Percentiles rank a stretch among this genome's conserved stretches.
Conservation (phyloP, 257 asterid species). For the Salvia rosmarinus region DNA sequence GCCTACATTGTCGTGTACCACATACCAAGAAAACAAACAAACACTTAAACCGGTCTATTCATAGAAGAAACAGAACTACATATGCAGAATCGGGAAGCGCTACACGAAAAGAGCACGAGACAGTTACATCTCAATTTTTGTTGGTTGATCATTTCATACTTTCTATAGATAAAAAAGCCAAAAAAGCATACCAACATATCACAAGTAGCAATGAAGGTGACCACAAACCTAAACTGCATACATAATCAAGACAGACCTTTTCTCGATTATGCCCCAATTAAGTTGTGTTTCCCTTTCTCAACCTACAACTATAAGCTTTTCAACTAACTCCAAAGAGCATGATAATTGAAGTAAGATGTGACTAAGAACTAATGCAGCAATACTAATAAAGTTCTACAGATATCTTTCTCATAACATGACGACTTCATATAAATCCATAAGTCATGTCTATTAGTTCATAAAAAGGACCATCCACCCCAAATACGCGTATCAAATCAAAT, state of each 20-base stretch:
- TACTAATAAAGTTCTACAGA: background rate
- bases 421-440: background rate
- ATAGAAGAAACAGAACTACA: background rate
- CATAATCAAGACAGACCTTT: background rate
- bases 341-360: background rate
- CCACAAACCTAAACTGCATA: background rate
- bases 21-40: background rate
- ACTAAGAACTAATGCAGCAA: background rate
- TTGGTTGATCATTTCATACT: background rate
- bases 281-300: slow-evolving; percentile 8
- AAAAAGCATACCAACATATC: background rate
- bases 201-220: background rate
- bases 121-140: background rate
- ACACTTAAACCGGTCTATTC: background rate
- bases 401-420: background rate
- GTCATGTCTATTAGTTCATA: no score
- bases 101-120: background rate
- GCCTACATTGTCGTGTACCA: no score
- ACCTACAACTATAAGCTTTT: slow-evolving; percentile 23
- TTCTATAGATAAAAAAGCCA: background rate
- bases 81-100: background rate
- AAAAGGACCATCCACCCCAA: background rate
- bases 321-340: slow-evolving; percentile 8
- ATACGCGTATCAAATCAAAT: background rate
- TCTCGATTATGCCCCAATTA: background rate